A percentile compares a stretch with the other conserved stretches of the same genome.
These are phyloP conservation scores for Talaromyces albobiverticillius DNA, from an alignment of 2,329 filamentous ascomycete genomes.

Conservation along the genomic window DNA sequence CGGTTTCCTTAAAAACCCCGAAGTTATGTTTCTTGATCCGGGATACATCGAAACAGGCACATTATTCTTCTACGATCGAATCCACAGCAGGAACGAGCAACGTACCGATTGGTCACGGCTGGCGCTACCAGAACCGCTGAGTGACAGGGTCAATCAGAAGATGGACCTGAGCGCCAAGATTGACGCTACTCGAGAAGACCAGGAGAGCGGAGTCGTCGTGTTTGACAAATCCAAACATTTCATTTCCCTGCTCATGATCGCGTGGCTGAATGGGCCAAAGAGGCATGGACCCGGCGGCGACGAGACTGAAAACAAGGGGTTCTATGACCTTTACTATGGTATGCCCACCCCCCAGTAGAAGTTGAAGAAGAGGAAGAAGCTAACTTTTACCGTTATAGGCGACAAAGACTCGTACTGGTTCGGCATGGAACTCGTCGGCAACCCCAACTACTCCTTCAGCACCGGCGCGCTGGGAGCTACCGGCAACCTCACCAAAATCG, in stretches of 20 bases:
- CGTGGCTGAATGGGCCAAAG: neutral
- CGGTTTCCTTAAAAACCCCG: conserved; percentile 44
- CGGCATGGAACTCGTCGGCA: conserved; percentile 46
- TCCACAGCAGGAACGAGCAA: conserved; percentile 36
- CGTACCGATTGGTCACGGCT: conserved; percentile 41
- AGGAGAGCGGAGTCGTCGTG: conserved; percentile 48
- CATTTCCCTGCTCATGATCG: neutral
- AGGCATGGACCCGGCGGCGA: neutral
- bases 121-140: conserved; percentile 43
- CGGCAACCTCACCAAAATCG: conserved; percentile 28
- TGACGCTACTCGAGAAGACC: conserved; percentile 27
- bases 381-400: conserved; percentile 24
- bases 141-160: conserved; percentile 22
- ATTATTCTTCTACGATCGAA: conserved; percentile 47
- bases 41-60: conserved; percentile 42
- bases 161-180: conserved; percentile 22
- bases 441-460: conserved; percentile 44
- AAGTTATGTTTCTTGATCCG: conserved; percentile 42
- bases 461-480: conserved; percentile 30
- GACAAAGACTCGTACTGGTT: conserved; percentile 54
- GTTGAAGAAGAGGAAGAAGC: too few species aligned
- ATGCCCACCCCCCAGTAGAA: too few species aligned
- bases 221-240: conserved; percentile 44
- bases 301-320: conserved; percentile 17
- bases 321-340: conserved; percentile 44